A percentile compares a stretch with the other conserved stretches of the same genome.
These are phyloP conservation scores for Beverwykella pulmonaria DNA, from an alignment of 495 filamentous ascomycete genomes.

Conservation along the genomic window DNA sequence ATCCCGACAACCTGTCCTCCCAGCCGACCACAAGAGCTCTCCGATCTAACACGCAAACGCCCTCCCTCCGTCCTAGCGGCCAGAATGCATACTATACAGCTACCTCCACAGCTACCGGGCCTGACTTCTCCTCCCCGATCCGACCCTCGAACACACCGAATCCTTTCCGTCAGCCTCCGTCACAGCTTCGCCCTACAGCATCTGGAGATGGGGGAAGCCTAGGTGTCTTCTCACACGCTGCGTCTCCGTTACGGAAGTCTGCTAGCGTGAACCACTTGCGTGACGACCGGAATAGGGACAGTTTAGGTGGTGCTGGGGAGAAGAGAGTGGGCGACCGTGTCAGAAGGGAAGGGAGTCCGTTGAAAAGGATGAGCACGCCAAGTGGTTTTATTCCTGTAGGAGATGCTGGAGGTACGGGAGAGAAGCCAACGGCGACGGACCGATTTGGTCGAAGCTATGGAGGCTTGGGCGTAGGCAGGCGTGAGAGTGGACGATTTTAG, in stretches of 20 bases:
- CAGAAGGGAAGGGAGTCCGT: constrained; percentile 34
- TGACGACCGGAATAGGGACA: constrained; percentile 17
- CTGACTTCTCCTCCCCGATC: constrained; percentile 58
- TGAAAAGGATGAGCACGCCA: constrained; percentile 39
- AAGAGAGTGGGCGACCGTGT: constrained; percentile 2
- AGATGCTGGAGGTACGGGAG: not conserved
- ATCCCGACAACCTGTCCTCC: constrained; percentile 60
- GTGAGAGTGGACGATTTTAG: constrained; percentile 34
- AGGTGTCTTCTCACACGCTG: constrained; percentile 37
- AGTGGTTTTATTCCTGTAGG: constrained; percentile 8
- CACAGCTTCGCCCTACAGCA: not conserved
- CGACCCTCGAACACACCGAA: constrained; percentile 45
- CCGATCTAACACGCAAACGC: constrained; percentile 22
- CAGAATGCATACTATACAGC: constrained; percentile 41
- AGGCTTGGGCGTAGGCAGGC: constrained; percentile 30
- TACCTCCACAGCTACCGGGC: constrained; percentile 38
- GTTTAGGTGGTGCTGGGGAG: constrained; percentile 17
- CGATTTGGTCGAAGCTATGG: constrained; percentile 15
- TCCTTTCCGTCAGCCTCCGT: constrained; percentile 58
- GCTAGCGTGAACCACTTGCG: constrained; percentile 25
- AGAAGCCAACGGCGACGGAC: not conserved
- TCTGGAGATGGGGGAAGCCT: constrained; percentile 70
- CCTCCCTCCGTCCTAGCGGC: constrained; percentile 29
- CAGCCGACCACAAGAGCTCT: constrained; percentile 18
- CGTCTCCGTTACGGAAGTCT: constrained; percentile 30